phyloP scores from a whole-genome alignment of 805 yeast species.

The Saturnispora mendoncae region DNA sequence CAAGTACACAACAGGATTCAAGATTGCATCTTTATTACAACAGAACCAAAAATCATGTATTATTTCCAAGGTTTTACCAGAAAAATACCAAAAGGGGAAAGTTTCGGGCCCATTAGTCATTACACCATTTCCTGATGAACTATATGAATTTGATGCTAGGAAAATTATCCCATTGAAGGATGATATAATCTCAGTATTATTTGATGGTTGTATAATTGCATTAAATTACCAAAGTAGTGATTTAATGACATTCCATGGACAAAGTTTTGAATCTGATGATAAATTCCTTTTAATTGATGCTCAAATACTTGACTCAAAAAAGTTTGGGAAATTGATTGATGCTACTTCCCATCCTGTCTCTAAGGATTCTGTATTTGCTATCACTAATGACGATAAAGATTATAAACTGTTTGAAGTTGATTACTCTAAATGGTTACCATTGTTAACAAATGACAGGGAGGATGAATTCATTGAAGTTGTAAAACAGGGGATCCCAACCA shows the following conservation, averaged over 20 bases:
- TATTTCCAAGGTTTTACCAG: constrained; percentile 14
- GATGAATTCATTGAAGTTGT: constrained; percentile 13
- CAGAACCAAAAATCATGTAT: constrained; percentile 7
- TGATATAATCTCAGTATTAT: constrained; percentile 20
- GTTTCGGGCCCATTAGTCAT: constrained; percentile 44
- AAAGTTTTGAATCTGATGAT: constrained; percentile 9
- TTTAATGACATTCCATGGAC: constrained; percentile 21
- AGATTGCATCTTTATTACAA: constrained; percentile 20
- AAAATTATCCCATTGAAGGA: constrained; percentile 21
- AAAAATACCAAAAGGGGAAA: constrained; percentile 17
- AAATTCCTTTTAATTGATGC: constrained; percentile 12
- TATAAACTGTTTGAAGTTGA: constrained; percentile 21
- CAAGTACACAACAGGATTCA: constrained; percentile 17
- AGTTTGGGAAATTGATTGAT: constrained; percentile 9
- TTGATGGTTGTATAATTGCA: constrained; percentile 17
- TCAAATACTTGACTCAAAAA: constrained; percentile 6
- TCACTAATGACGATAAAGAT: constrained; percentile 15
- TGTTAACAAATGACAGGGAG: constrained; percentile 17
- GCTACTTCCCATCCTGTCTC: constrained; percentile 19
- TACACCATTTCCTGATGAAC: constrained; percentile 43
- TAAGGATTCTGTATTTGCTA: constrained; percentile 16
- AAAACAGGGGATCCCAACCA: constrained; percentile 19
- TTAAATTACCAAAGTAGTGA: constrained; percentile 19
- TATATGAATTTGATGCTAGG: constrained; percentile 40
- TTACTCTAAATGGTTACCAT: constrained; percentile 22